Base-by-base conservation (phyloP, 2,329 filamentous ascomycete genomes). In the Microsporum canis region DNA sequence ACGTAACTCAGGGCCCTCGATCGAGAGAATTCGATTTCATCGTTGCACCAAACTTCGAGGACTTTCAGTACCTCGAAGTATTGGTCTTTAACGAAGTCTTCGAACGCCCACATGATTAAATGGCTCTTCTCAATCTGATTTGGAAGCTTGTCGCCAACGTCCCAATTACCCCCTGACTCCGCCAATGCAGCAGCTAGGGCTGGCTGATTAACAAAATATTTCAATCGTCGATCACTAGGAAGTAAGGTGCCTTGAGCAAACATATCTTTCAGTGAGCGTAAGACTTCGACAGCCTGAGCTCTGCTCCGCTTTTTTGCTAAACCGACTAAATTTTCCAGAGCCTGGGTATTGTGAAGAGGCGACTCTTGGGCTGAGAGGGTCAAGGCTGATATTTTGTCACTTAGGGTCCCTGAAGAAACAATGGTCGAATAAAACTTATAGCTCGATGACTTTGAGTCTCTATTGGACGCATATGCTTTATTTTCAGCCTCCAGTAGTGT, bases 351-450 rank as follows among this genome's bases (percentile, higher is more conserved):
- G 74, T 99, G 94, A 58, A 97, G 78, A 17, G 94, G 94, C 6
- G 95, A 97, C 74, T 99, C 94, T 77, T 99, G 95, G 10, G 96
- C 86, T 61, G 94, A 88, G 67, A 99, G 80, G 3, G 94, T 99
- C 69, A 99, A 79, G 2, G 94, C 95, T 2, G 94, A 99, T 49
- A 97, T 88, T 73, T 96, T 97, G 73, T 99, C 94, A 61, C 91
- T 95, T 67, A 97, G 83, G 7, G 95, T 99, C 79, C 94, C 94
- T 1, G 91, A 95, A 7, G 90, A 80, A 89, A 97, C 96, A 72
- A 99, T 96, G 17, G 91, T 95, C 1, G 91, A 89, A 80, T 97
- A 86, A 79, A 99, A 99, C 73, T 91, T 95, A 75, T 95, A 88
- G 45, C 91, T 92, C 1, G 92, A 94, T 58, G 89, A 84, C 5